Conservation (phyloP, 441 rosid species). For the Erodium trifolium region DNA sequence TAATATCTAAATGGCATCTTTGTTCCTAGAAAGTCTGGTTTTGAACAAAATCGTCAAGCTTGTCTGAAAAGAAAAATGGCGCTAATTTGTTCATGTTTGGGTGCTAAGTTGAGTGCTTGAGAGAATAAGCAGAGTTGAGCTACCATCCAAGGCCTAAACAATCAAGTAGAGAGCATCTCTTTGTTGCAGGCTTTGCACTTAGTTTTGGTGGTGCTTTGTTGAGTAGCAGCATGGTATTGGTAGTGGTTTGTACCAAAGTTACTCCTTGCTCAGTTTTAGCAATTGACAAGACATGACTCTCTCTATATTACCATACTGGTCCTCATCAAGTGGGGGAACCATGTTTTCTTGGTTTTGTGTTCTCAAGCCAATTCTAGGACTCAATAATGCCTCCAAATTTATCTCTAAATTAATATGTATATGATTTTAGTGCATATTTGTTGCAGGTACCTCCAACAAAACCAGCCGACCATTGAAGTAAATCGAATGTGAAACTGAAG, state of each 20-base stretch:
- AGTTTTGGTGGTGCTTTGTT: not conserved
- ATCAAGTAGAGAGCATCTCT: not conserved
- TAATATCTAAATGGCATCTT: not conserved
- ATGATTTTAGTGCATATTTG: not conserved
- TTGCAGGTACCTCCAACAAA: no score
- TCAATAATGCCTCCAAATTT: not conserved
- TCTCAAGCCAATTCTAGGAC: not conserved
- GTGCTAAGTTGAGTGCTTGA: not conserved
- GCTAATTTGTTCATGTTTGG: not conserved
- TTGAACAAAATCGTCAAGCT: not conserved
- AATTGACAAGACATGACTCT: slow-evolving; percentile 3
- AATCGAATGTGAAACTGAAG: no score
- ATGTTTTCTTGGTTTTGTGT: not conserved
- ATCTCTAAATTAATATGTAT: not conserved
- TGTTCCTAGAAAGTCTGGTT: not conserved
- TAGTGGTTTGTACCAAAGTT: slow-evolving; percentile 3
- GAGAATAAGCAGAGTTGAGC: not conserved
- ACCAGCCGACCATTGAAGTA: no score
- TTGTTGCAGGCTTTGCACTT: not conserved
- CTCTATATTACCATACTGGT: not conserved
- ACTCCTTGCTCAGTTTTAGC: not conserved
- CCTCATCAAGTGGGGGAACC: not conserved
- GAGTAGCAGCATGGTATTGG: not conserved
- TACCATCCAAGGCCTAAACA: not conserved
- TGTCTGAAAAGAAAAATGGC: not conserved